Evolutionary conservation across 768 basidiomycete species (phyloP).

Genomic region (Pisolithus orientalis): DNA sequence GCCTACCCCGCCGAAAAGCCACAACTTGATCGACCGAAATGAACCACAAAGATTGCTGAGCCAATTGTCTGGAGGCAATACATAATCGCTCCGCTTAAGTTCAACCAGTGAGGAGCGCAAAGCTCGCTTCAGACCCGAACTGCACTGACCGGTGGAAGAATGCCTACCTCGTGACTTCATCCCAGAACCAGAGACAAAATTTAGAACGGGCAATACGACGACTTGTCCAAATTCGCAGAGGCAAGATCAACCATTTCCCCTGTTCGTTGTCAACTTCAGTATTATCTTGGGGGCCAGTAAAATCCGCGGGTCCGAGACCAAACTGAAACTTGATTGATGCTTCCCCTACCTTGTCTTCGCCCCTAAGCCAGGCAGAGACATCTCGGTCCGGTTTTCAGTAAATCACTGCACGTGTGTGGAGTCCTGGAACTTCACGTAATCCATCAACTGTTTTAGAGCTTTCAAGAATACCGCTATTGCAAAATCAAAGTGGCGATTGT

Average conservation of each 20-base stretch:
- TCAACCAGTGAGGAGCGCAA: too few species aligned
- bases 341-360: conserved; percentile 92
- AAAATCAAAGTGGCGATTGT: conserved; percentile 92
- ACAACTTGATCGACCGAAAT: too few species aligned
- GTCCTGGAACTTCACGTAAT: conserved; percentile 74
- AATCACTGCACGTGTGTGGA: conserved; percentile 68
- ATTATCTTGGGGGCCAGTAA: conserved; percentile 84
- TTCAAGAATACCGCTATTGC: conserved; percentile 96
- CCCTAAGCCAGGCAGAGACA: not conserved
- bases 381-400: conserved; percentile 11
- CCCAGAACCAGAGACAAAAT: too few species aligned
- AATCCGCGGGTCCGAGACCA: conserved; percentile 90
- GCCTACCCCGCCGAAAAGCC: too few species aligned
- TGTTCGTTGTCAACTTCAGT: conserved; percentile 81
- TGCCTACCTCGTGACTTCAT: too few species aligned
- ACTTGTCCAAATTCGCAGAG: too few species aligned
- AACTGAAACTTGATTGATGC: conserved; percentile 92
- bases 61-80: too few species aligned
- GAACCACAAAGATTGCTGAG: too few species aligned
- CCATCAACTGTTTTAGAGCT: conserved; percentile 87
- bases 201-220: too few species aligned
- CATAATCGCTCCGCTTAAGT: too few species aligned
- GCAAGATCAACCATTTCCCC: conserved; percentile 49
- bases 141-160: too few species aligned
- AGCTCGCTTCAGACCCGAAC: too few species aligned